Conservation (phyloP, 2,329 filamentous ascomycete species). For the Microthyrium microscopicum region DNA sequence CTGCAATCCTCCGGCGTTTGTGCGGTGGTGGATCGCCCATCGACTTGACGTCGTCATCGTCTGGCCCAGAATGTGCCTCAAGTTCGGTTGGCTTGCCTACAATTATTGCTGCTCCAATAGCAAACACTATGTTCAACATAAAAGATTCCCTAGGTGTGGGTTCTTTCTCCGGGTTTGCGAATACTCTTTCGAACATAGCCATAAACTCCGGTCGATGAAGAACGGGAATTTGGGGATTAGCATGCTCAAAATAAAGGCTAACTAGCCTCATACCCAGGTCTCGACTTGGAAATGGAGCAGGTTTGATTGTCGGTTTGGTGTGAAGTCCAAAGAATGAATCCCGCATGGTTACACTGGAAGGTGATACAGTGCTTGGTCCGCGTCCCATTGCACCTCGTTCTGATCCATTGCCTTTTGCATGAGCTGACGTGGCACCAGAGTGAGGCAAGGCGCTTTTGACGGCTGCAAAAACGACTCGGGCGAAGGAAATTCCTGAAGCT, state of each 20-base stretch:
- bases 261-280: conserved; percentile 58
- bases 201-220: conserved; percentile 81
- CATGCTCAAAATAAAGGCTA: conserved; percentile 83
- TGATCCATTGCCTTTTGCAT: conserved; percentile 32
- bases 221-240: conserved; percentile 90
- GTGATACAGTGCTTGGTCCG: conserved; percentile 33
- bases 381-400: conserved; percentile 45
- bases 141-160: conserved; percentile 73
- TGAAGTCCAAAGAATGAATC: conserved; percentile 97
- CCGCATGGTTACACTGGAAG: conserved; percentile 48
- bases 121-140: conserved; percentile 91
- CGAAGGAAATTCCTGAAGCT: conserved; percentile 84
- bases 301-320: conserved; percentile 72
- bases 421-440: conserved; percentile 26
- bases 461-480: conserved; percentile 81
- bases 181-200: conserved; percentile 70
- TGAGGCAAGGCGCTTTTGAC: conserved; percentile 67
- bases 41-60: too few relatives aligned
- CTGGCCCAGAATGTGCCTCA: conserved; percentile 11
- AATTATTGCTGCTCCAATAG: conserved; percentile 87
- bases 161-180: conserved; percentile 47
- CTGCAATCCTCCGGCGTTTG: conserved; percentile 24
- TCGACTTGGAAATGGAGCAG: conserved; percentile 66
- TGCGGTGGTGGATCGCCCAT: conserved; percentile 17
- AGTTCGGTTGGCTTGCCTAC: conserved; percentile 36